Evolutionary conservation across 1,284 basidiomycete genomes (phyloP).

Genomic region (Agaricales sp.): DNA sequence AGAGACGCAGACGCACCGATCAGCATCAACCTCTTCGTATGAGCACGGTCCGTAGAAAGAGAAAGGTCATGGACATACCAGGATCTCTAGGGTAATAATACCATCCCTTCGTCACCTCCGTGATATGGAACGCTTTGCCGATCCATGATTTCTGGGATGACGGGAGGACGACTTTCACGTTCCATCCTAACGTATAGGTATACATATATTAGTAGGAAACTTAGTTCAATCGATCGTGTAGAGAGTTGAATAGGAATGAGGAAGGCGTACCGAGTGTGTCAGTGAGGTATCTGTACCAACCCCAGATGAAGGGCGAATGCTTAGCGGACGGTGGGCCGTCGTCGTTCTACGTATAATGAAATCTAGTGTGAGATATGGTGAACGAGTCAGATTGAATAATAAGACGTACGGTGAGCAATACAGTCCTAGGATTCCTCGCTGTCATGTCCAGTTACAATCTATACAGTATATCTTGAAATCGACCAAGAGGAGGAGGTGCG

Average conservation of each 20-base stretch:
- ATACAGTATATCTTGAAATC: too few species aligned
- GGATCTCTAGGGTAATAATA: constrained; percentile 76
- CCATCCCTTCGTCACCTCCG: constrained; percentile 61
- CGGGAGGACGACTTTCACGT: constrained; percentile 84
- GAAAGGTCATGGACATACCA: constrained; percentile 22
- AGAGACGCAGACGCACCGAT: too few species aligned
- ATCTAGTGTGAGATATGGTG: too few species aligned
- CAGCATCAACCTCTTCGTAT: too few species aligned
- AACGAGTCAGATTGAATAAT: too few species aligned
- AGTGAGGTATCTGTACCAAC: constrained; percentile 63
- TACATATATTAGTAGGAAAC: background rate
- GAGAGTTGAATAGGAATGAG: too few species aligned
- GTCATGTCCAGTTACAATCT: too few species aligned
- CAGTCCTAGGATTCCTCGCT: too few species aligned
- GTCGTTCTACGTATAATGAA: constrained; percentile 64
- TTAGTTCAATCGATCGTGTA: constrained; percentile 2
- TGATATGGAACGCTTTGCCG: constrained; percentile 80
- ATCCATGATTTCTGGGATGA: constrained; percentile 89
- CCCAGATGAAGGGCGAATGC: constrained; percentile 80
- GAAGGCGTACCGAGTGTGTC: constrained; percentile 50
- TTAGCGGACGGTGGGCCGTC: constrained; percentile 70
- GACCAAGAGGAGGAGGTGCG: too few species aligned
- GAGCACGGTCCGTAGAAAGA: constrained; percentile 1
- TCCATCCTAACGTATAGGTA: constrained; percentile 47
- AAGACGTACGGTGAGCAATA: too few species aligned